These are phyloP conservation scores for Calonectria hawksworthii DNA, from an alignment of 2,329 filamentous ascomycete genomes.

Conservation along the genomic window DNA sequence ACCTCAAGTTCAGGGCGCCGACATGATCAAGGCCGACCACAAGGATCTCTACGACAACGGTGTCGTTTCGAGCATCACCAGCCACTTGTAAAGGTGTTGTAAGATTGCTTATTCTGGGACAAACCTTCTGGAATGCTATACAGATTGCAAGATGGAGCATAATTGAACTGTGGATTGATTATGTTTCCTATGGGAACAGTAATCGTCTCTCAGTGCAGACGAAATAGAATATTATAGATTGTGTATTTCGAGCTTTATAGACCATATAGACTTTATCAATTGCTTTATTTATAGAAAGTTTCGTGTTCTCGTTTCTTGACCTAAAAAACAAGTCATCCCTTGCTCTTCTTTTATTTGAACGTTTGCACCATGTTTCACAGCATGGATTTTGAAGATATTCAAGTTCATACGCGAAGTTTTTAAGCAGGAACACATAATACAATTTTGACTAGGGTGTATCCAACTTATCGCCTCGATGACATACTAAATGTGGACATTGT, in stretches of 20 bases:
- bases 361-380: background rate
- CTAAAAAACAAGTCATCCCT: background rate
- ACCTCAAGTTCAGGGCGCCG: slow-evolving; percentile 28
- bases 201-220: background rate
- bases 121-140: too few relatives aligned
- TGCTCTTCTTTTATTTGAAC: background rate
- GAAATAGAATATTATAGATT: background rate
- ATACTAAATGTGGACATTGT: too few relatives aligned
- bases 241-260: background rate
- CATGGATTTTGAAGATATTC: too few relatives aligned
- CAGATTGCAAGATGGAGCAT: too few relatives aligned
- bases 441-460: too few relatives aligned
- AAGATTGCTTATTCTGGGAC: background rate
- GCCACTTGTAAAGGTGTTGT: background rate
- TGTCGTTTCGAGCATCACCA: slow-evolving; percentile 3
- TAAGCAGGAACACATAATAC: too few relatives aligned
- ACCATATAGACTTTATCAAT: background rate
- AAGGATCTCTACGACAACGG: slow-evolving; percentile 14
- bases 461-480: too few relatives aligned
- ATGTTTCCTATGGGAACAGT: background rate
- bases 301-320: background rate
- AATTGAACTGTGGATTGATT: background rate
- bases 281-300: background rate
- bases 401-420: too few relatives aligned
- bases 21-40: slow-evolving; percentile 28